Evolutionary conservation across 176 grass and related monocot genomes (phyloP), one percentile per base, ranked within the genome.

Genomic region (Avena insularis): DNA sequence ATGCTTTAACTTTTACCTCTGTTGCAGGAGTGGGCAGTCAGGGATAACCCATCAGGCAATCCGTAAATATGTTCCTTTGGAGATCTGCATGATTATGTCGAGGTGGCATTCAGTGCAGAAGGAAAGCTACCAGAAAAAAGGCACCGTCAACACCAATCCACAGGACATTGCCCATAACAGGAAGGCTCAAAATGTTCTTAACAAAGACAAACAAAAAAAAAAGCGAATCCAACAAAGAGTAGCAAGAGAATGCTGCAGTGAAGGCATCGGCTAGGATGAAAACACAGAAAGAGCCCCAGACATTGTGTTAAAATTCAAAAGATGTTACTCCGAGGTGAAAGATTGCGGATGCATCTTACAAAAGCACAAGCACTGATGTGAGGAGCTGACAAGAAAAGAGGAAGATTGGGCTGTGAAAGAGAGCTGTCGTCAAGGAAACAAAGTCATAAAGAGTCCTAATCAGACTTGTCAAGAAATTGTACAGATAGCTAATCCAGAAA

Each of bases 81-180:
- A 93, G 82, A 57, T 93, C 78, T 43, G 16, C 78, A 66, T 46
- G 72, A 55, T 59, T 93, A 1, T 58, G 29, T 59, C 56, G 0
- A 59, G 19, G 56, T 59, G 56, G 31, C 29, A 43, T 27, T 64
- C 65, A 2, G 38, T 33, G 4, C 9, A 82, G 43, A 45, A 83
- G 49, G 27, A 75, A 40, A 74, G 59, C 33, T 40, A 83, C 33
- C 33, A 20, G 56, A 20, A 67, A 23, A 88, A 54, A 19, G 31
- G 2, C 2, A 0, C 4, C 54, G 0, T 25, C 25, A 0, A 31
- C 46, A 14, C 25, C 19, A 71, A 75, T 79, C 9, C 14, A 31
- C 16, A 23, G 8, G 14, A 81, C 58, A 35, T 16, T 17, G 2
- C 27, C 69, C 29, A 29, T 46, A 54, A 17, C 12, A 63, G 10